These are phyloP conservation scores for Arachnopeziza araneosa DNA, from an alignment of 2,329 filamentous ascomycete genomes.

Conservation along the genomic window DNA sequence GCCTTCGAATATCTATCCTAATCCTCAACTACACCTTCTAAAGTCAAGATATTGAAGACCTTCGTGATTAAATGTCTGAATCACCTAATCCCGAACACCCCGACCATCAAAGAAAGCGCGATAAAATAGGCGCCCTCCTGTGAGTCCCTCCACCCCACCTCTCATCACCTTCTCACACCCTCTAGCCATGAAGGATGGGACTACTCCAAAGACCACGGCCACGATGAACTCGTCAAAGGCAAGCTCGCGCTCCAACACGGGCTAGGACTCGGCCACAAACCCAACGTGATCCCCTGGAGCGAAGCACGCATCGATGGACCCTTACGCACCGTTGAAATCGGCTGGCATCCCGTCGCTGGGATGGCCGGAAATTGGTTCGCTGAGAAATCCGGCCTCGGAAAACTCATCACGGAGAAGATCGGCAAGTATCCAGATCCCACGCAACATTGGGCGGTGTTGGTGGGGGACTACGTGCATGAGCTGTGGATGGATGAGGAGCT, in stretches of 20 bases:
- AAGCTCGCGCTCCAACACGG: conserved; percentile 38
- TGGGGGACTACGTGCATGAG: conserved; percentile 50
- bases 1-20: not conserved
- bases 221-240: conserved; percentile 34
- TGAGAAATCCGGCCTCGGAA: conserved; percentile 48
- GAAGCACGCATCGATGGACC: conserved; percentile 34
- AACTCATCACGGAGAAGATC: conserved; percentile 49
- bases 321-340: conserved; percentile 44
- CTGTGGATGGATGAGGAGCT: conserved; percentile 58
- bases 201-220: conserved; percentile 7
- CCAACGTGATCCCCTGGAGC: conserved; percentile 39
- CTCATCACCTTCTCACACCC: not conserved
- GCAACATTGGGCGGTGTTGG: conserved; percentile 55
- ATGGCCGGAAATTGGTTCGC: conserved; percentile 54
- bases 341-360: conserved; percentile 54
- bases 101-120: not conserved
- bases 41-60: not conserved
- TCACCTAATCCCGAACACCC: not conserved
- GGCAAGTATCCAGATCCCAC: conserved; percentile 52
- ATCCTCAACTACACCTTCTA: not conserved
- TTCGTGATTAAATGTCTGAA: not conserved
- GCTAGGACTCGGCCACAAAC: conserved; percentile 39
- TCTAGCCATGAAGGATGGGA: conserved; percentile 4
- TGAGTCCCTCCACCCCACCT: not conserved
- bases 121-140: not conserved